Evolutionary conservation across 106 monocot genomes (phyloP).

Genomic region (Dioscorea zingiberensis): DNA sequence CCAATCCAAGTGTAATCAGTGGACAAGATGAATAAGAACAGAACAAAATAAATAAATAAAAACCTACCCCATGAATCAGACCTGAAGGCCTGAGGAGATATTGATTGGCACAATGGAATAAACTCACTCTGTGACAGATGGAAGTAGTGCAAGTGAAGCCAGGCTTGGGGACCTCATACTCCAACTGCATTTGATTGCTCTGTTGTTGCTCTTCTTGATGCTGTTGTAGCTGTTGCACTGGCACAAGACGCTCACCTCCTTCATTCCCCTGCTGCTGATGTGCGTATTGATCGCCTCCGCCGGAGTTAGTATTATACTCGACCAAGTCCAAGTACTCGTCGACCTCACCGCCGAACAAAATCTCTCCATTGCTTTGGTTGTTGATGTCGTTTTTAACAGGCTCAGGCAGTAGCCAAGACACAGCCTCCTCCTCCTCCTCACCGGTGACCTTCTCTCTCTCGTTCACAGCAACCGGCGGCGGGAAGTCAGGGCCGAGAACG

Average conservation of each 20-base stretch:
- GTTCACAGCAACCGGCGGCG: no score
- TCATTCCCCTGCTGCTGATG: constrained; percentile 3
- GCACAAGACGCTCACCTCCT: constrained; percentile 6
- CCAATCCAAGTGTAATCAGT: no score
- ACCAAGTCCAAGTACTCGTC: constrained; percentile 9
- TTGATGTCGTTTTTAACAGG: neutral
- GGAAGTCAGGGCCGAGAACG: no score
- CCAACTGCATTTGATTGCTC: constrained; percentile 10
- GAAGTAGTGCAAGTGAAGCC: constrained; percentile 8
- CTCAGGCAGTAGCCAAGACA: neutral
- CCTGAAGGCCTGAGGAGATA: neutral
- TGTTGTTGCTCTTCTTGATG: neutral
- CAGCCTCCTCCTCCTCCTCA: neutral
- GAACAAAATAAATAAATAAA: neutral
- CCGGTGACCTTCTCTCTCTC: no score
- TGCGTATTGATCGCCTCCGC: constrained; percentile 1
- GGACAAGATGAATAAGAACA: neutral
- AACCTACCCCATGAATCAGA: neutral
- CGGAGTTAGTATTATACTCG: constrained; percentile 8
- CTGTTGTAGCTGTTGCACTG: neutral
- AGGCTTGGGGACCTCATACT: constrained; percentile 9
- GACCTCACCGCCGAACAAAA: constrained; percentile 11
- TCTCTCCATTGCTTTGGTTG: neutral
- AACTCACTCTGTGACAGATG: constrained; percentile 16
- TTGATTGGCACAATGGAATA: neutral